Percentiles rank a stretch among this genome's conserved stretches.
Evolutionary conservation across 495 filamentous ascomycete genomes (phyloP).

Genomic region (Chaetomium tenue): DNA sequence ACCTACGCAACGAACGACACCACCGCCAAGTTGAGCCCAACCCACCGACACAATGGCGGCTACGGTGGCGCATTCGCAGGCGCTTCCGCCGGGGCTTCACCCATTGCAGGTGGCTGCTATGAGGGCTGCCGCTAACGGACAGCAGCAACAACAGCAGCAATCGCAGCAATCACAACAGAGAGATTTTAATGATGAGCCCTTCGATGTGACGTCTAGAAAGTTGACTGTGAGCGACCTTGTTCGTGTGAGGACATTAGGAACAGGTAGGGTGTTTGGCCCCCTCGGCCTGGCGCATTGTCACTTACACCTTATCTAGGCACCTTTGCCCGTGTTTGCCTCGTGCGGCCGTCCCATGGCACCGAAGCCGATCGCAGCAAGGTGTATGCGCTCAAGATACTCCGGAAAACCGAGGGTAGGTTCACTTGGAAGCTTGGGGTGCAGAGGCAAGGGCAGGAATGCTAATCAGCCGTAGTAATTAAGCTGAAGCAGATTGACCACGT

Average conservation of each 20-base stretch:
- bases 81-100: constrained; percentile 31
- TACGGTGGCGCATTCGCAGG: constrained; percentile 36
- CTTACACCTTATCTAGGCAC: constrained; percentile 64
- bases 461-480: constrained; percentile 67
- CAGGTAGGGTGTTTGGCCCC: constrained; percentile 51
- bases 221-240: constrained; percentile 69
- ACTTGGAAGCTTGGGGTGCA: too few relatives aligned
- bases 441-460: constrained; percentile 21
- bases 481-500: constrained; percentile 98
- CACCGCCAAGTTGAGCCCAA: background rate
- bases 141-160: constrained; percentile 27
- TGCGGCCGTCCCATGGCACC: constrained; percentile 56
- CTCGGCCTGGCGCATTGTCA: constrained; percentile 15
- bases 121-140: constrained; percentile 19
- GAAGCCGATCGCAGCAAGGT: constrained; percentile 64
- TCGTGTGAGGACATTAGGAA: constrained; percentile 85
- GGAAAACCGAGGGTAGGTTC: constrained; percentile 66
- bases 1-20: too few relatives aligned
- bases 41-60: constrained; percentile 30
- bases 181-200: constrained; percentile 23
- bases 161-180: constrained; percentile 21
- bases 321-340: constrained; percentile 92
- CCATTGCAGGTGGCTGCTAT: constrained; percentile 34
- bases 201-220: constrained; percentile 29
- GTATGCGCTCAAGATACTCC: constrained; percentile 89